Conservation (phyloP, 1,284 basidiomycete genomes). For the Irpex sp. region DNA sequence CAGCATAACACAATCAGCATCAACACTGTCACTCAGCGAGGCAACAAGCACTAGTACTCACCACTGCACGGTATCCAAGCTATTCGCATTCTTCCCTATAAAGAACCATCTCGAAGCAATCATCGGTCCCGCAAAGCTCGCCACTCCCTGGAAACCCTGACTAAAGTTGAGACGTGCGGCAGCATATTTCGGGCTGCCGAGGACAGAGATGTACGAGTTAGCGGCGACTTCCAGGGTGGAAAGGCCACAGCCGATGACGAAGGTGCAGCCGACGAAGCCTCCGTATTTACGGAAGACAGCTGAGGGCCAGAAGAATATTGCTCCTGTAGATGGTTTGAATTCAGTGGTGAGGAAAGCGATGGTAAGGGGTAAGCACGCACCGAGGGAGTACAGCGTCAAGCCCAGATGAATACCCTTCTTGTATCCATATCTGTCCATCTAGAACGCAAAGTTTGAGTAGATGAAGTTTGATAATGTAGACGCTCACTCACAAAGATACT, state of each 20-base stretch:
- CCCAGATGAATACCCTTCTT: conserved; percentile 72
- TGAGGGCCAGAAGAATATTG: conserved; percentile 81
- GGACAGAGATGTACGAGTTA: conserved; percentile 75
- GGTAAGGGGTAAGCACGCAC: conserved; percentile 25
- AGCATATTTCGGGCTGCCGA: conserved; percentile 63
- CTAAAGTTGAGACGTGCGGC: conserved; percentile 79
- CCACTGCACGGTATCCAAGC: conserved; percentile 75
- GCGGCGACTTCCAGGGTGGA: conserved; percentile 70
- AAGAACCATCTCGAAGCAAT: conserved; percentile 80
- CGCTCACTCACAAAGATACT: conserved; percentile 44
- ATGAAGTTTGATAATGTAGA: not conserved
- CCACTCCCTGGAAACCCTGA: conserved; percentile 81
- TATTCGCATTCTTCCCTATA: conserved; percentile 53
- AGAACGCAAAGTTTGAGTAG: not conserved
- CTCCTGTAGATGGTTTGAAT: conserved; percentile 33
- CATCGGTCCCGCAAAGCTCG: conserved; percentile 75
- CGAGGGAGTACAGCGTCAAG: conserved; percentile 65
- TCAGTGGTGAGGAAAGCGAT: conserved; percentile 3
- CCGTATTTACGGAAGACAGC: conserved; percentile 65
- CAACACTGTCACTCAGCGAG: too few relatives aligned
- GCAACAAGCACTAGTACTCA: conserved; percentile 19
- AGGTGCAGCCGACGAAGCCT: conserved; percentile 74
- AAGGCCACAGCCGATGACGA: conserved; percentile 69
- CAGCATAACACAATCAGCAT: too few relatives aligned
- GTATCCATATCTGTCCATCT: conserved; percentile 61